Conservation (phyloP, 106 monocot genomes). For the Cymbidium sinense region DNA sequence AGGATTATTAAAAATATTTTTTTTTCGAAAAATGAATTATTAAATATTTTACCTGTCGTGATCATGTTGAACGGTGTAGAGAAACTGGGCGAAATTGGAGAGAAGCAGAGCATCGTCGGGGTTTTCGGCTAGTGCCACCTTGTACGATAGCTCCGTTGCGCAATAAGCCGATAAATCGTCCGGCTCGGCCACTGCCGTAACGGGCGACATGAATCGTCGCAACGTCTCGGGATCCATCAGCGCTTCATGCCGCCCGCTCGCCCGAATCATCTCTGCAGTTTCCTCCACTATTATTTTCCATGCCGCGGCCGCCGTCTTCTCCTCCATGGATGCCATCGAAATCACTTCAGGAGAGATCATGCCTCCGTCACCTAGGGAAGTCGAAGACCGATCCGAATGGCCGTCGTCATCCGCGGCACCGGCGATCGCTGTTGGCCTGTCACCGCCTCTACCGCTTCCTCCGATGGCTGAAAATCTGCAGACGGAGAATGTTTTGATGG, state of each 20-base stretch:
- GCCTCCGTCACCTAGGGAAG: not conserved
- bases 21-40: not conserved
- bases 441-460: slow-evolving; percentile 22
- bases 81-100: slow-evolving; percentile 72
- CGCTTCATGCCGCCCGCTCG: slow-evolving; percentile 25
- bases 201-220: slow-evolving; percentile 36
- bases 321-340: not conserved
- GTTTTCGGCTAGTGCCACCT: slow-evolving; percentile 28
- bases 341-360: slow-evolving; percentile 7
- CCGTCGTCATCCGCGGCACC: slow-evolving; percentile 49
- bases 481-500: slow-evolving; percentile 22
- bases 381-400: slow-evolving; percentile 7
- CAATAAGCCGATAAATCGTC: slow-evolving; percentile 22
- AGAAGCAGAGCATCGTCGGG: slow-evolving; percentile 50
- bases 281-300: slow-evolving; percentile 34
- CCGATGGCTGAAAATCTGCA: slow-evolving; percentile 28
- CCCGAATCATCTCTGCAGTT: slow-evolving; percentile 17
- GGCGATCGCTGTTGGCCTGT: slow-evolving; percentile 27
- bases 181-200: slow-evolving; percentile 23
- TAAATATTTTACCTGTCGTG: slow-evolving; percentile 39
- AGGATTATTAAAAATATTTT: too few relatives aligned
- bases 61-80: slow-evolving; percentile 49
- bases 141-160: slow-evolving; percentile 41
- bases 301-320: slow-evolving; percentile 16
- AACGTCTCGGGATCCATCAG: slow-evolving; percentile 33